Conservation (phyloP, 495 filamentous ascomycete genomes). For the Entonaema liquescens region DNA sequence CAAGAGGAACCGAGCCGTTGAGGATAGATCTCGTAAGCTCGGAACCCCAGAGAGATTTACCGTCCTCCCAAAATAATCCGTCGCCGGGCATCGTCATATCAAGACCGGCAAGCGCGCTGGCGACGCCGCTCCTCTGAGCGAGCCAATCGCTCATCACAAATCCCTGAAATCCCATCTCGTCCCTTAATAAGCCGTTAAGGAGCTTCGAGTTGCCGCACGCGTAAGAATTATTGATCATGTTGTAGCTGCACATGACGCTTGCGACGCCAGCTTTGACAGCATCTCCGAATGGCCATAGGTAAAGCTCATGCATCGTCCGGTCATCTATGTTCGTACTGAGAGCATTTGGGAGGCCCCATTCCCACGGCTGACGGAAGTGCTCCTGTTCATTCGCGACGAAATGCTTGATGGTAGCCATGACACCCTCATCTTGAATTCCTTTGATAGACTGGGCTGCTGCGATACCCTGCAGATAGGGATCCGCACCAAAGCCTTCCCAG, state of each 20-base stretch:
- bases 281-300: constrained; percentile 91
- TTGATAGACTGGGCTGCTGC: constrained; percentile 50
- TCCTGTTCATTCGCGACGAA: constrained; percentile 88
- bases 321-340: constrained; percentile 86
- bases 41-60: constrained; percentile 80
- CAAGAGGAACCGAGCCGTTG: constrained; percentile 83
- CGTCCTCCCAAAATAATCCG: constrained; percentile 78
- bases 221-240: constrained; percentile 90
- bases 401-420: constrained; percentile 88
- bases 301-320: constrained; percentile 82
- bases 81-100: constrained; percentile 98
- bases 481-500: constrained; percentile 87
- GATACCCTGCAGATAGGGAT: constrained; percentile 75
- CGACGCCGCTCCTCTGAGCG: constrained; percentile 83
- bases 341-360: constrained; percentile 79
- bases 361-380: constrained; percentile 75
- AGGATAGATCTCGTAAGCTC: constrained; percentile 79
- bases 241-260: constrained; percentile 88
- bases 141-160: constrained; percentile 96
- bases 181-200: constrained; percentile 91
- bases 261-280: constrained; percentile 86
- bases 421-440: constrained; percentile 80
- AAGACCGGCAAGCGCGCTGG: constrained; percentile 80
- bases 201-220: constrained; percentile 92
- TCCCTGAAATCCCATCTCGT: constrained; percentile 93